phyloP scores from a whole-genome alignment of 108 stramenopile genomes.

The Skeletonema potamos region DNA sequence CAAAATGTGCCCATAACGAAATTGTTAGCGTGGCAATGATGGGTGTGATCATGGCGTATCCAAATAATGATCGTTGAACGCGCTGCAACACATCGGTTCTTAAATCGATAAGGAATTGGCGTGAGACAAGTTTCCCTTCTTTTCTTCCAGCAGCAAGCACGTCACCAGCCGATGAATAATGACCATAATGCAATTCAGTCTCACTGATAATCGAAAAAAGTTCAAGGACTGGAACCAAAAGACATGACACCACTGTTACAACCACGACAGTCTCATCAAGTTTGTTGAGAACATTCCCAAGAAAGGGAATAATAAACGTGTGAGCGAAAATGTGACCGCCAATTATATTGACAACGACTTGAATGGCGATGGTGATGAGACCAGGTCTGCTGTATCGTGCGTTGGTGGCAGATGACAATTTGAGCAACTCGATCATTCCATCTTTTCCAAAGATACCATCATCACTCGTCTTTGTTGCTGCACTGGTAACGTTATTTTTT shows the following conservation, averaged over 20 bases:
- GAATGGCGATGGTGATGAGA: constrained; percentile 17
- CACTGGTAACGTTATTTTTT: neutral
- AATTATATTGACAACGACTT: constrained; percentile 3
- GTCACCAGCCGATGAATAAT: constrained; percentile 1
- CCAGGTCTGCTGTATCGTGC: constrained; percentile 33
- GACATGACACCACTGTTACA: constrained; percentile 14
- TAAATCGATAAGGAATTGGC: neutral
- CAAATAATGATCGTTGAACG: constrained; percentile 3
- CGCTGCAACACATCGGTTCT: neutral
- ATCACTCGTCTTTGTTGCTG: neutral
- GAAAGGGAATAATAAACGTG: constrained; percentile 14
- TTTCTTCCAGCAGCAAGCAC: neutral
- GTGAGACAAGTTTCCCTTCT: neutral
- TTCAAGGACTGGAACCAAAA: constrained; percentile 28
- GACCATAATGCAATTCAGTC: constrained; percentile 20
- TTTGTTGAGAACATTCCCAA: constrained; percentile 7
- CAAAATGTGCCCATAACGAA: constrained; percentile 8
- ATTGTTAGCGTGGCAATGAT: neutral
- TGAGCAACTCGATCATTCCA: neutral
- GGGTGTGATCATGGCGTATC: constrained; percentile 7
- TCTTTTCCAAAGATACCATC: neutral
- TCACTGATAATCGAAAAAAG: constrained; percentile 11
- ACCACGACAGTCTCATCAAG: neutral
- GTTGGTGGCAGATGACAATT: constrained; percentile 1
- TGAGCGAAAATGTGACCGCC: constrained; percentile 19